Evolutionary conservation across 805 yeast genomes (phyloP), one percentile per base, ranked within the genome.

Genomic region (Candida vaughaniae): DNA sequence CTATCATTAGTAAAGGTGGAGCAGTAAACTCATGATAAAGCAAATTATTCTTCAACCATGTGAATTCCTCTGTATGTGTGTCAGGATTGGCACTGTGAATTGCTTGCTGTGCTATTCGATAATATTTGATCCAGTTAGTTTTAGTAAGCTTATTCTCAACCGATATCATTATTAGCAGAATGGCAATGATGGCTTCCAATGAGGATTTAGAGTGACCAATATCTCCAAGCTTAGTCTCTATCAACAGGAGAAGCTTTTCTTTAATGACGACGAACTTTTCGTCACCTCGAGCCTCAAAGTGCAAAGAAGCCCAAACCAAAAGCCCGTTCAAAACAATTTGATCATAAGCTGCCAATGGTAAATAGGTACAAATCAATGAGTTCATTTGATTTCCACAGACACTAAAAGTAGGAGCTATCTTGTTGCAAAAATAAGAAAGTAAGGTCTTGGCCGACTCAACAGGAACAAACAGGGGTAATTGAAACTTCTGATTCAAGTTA

Each of bases 141-240:
- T 30, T 25, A 11, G 32, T 22, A 4, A 26, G 26, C 16, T 30
- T 29, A 15, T 36, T 36, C 16, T 36, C 39, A 20, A 36, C 30
- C 7, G 39, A 31, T n/a, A 36, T 36, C 34, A 36, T 29, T 7
- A 36, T 36, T 31, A 36, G 25, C 3, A 36, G 26, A n/a, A 25
- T 17, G 9, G 39, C 39, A 9, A 36, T 16, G n/a, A 31, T 25
- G 15, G 30, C 39, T 14, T 36, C 39, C 8, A 36, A 19, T 11
- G 34, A 25, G 3, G n/a, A 2, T 6, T n/a, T 18, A 7, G 17
- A 11, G 19, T 16, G n/a, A 14, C 18, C 16, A 3, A 30, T 19
- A 10, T 28, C 22, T 25, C 19, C 20, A 12, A 36, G 16, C 15
- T 22, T 17, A 14, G 3, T 22, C 20, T 33, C 30, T 5, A 33